Evolutionary conservation across 768 basidiomycete genomes (phyloP), one percentile per base, ranked within the genome.

Genomic region (Russula brevipes): DNA sequence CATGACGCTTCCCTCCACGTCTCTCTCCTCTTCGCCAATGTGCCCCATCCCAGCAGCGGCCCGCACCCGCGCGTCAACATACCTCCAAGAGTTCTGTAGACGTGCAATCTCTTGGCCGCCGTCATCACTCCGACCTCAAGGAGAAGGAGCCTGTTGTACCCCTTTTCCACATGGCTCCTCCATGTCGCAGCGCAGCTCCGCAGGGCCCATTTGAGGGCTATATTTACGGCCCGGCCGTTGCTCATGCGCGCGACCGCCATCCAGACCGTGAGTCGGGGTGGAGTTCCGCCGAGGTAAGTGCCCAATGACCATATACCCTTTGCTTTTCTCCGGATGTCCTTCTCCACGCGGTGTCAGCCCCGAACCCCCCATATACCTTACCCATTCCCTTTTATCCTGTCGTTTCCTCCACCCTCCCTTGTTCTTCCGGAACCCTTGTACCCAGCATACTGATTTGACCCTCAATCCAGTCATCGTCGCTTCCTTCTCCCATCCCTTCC

Each of bases 161-260:
- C 49, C 36, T 54, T 14, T 47, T 33, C 30, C 54, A 57, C 9
- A 33, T 24, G 46, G 39, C 46, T 14, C 79, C 79, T 16, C 83
- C 81, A 0, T 84, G 82, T 19, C 46, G 57, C 57, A 82, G 80
- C 68, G 81, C 80, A 49, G 84, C 81, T 30, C 75, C 85, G 31
- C 77, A 80, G 8, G 79, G 76, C 53, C 76, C 81, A 11, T 72
- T 85, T 17, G 85, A 85, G 73, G 72, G 79, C 1, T 82, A 83
- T 51, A 69, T 85, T n/a, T 71, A 73, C 61, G 69, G 66, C 14
- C 7, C 52, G 5, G 71, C 72, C 64, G 70, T 70, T 60, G 64
- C 66, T 33, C 68, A 68, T 56, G 64, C 68, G n/a, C 50, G 47
- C 30, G 61, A 54, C 30, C 41, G 36, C 33, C 41, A 39, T 12